Conservation (phyloP, 192 early-diverging fungal genomes). For the Linnemannia elongata region DNA sequence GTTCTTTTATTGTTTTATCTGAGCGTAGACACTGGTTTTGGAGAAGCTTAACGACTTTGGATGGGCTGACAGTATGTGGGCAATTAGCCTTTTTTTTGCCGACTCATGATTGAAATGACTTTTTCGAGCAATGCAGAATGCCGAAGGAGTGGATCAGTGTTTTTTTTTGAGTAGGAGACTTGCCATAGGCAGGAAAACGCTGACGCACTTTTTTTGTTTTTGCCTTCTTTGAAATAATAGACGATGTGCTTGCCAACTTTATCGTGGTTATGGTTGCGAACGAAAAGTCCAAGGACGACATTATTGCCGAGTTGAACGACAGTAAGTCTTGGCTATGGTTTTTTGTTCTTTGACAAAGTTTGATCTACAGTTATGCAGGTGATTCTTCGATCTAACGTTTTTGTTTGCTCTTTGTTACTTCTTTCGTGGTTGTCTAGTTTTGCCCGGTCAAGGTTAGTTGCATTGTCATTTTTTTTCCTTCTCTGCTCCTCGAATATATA, state of each 20-base stretch:
- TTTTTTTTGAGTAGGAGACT: not conserved
- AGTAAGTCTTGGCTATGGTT: conserved; percentile 14
- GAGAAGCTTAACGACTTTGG: conserved; percentile 45
- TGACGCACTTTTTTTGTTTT: not conserved
- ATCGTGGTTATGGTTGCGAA: conserved; percentile 57
- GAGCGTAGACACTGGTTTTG: conserved; percentile 22
- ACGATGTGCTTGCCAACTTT: conserved; percentile 52
- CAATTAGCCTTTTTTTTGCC: not conserved
- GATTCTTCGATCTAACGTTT: not conserved
- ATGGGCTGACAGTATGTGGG: conserved; percentile 37
- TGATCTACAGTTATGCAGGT: not conserved
- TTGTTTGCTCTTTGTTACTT: not conserved
- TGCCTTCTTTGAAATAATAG: not conserved
- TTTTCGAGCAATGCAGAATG: not conserved
- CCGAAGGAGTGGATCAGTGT: not conserved
- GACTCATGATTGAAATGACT: not conserved
- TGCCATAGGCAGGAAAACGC: not conserved
- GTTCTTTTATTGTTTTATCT: not conserved
- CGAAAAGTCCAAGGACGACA: conserved; percentile 40
- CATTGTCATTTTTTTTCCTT: not conserved
- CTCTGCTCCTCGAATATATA: not conserved
- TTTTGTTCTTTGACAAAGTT: not conserved
- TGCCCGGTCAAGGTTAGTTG: conserved; percentile 35
- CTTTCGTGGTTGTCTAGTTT: conserved; percentile 2
- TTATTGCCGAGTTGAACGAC: conserved; percentile 39